phyloP scores from a whole-genome alignment of 768 basidiomycete species.

The Chiua virens region DNA sequence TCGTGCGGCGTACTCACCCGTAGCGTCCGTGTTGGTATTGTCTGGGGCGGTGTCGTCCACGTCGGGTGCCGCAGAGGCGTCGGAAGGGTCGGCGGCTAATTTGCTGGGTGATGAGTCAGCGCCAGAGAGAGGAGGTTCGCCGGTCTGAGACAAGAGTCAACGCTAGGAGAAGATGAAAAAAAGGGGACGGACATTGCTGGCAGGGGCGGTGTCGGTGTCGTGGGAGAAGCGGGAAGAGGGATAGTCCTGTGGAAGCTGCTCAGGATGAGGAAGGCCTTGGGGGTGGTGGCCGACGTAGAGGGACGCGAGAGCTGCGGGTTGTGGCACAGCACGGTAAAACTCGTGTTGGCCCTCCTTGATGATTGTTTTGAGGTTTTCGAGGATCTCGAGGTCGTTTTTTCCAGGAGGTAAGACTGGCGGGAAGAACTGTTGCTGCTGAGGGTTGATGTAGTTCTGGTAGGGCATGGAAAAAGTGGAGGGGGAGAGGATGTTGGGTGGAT shows the following conservation, averaged over 20 bases:
- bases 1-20: constrained; percentile 32
- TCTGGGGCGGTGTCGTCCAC: constrained; percentile 2
- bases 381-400: constrained; percentile 66
- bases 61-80: constrained; percentile 13
- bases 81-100: constrained; percentile 18
- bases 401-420: constrained; percentile 47
- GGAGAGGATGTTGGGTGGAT: constrained; percentile 43
- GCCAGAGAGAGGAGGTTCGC: constrained; percentile 25
- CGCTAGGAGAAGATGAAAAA: background rate
- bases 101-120: constrained; percentile 24
- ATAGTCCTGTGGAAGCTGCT: constrained; percentile 31
- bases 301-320: constrained; percentile 61
- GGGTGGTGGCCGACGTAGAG: constrained; percentile 59
- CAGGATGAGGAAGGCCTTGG: constrained; percentile 32
- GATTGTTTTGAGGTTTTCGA: constrained; percentile 71
- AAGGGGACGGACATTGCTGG: constrained; percentile 36
- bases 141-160: constrained; percentile 21
- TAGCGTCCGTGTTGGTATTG: constrained; percentile 13
- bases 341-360: constrained; percentile 76
- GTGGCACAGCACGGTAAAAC: constrained; percentile 63
- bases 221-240: constrained; percentile 7
- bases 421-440: constrained; percentile 28
- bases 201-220: constrained; percentile 14
- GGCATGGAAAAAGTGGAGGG: constrained; percentile 41
- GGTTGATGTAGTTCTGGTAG: constrained; percentile 36